Conservation (phyloP, 106 monocot genomes). For the Xerophyta viscosa region DNA sequence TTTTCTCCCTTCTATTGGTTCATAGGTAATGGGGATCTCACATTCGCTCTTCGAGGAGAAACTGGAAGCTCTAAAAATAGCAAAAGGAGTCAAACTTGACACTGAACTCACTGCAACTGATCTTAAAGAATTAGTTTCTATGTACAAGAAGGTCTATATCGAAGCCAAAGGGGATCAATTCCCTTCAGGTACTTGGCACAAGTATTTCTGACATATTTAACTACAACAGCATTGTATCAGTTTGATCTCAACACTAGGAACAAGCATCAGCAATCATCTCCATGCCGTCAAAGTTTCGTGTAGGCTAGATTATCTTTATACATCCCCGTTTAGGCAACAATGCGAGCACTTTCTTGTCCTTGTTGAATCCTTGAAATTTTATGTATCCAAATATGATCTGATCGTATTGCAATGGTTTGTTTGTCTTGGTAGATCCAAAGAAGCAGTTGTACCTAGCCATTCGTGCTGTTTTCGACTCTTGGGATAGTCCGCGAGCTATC, state of each 20-base stretch:
- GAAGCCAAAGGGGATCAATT: conserved; percentile 87
- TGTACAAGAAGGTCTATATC: conserved; percentile 87
- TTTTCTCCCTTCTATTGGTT: neutral
- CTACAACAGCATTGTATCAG: too few species aligned
- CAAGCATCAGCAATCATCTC: too few species aligned
- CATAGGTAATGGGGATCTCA: conserved; percentile 80
- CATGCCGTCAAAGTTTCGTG: too few species aligned
- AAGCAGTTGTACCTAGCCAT: conserved; percentile 72
- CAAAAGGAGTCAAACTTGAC: conserved; percentile 60
- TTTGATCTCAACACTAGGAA: too few species aligned
- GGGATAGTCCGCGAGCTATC: conserved; percentile 85
- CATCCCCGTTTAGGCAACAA: too few species aligned
- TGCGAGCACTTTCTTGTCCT: too few species aligned
- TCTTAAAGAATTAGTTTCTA: conserved; percentile 67
- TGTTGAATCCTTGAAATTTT: too few species aligned
- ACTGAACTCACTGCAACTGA: conserved; percentile 67
- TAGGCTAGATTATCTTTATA: too few species aligned
- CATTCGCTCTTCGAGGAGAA: conserved; percentile 77
- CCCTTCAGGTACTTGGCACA: conserved; percentile 52
- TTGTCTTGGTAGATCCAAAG: conserved; percentile 56
- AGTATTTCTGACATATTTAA: too few species aligned
- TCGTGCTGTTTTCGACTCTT: conserved; percentile 83
- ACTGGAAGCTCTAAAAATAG: conserved; percentile 59
- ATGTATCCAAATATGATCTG: too few species aligned
- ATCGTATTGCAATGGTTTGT: too few species aligned